A percentile compares a stretch with the other conserved stretches of the same genome.
phyloP scores from a whole-genome alignment of 495 filamentous ascomycete species.

The Hypoxylon trugodes region DNA sequence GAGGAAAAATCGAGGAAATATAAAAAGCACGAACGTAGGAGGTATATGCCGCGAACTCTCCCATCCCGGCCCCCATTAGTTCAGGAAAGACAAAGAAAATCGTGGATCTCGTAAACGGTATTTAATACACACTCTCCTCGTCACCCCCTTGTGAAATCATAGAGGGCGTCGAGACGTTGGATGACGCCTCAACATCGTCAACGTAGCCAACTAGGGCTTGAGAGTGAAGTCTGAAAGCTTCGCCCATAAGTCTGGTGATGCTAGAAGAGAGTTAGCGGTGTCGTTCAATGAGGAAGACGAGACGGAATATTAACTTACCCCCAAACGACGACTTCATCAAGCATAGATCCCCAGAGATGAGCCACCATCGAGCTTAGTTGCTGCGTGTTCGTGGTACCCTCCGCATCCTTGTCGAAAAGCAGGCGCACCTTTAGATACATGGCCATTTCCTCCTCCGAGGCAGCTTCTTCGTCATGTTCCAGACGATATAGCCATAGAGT shows the following conservation, averaged over 20 bases:
- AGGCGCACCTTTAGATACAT: conserved; percentile 96
- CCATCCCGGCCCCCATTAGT: conserved; percentile 42
- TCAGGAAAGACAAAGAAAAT: conserved; percentile 54
- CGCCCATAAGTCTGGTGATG: conserved; percentile 97
- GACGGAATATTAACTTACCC: conserved; percentile 63
- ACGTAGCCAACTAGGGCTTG: conserved; percentile 94
- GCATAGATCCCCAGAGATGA: conserved; percentile 95
- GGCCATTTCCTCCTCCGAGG: conserved; percentile 86
- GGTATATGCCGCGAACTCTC: conserved; percentile 61
- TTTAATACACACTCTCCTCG: conserved; percentile 68
- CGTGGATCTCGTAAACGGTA: conserved; percentile 52
- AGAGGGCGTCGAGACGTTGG: conserved; percentile 66
- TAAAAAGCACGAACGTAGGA: conserved; percentile 44
- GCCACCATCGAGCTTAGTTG: conserved; percentile 94
- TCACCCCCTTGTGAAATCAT: conserved; percentile 69
- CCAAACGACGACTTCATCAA: conserved; percentile 99
- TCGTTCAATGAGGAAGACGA: conserved; percentile 5
- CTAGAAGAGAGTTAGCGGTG: conserved; percentile 66
- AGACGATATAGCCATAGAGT: conserved; percentile 98
- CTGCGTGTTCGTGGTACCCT: conserved; percentile 73
- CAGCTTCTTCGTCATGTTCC: conserved; percentile 97
- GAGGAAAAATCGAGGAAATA: no score
- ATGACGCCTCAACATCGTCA: conserved; percentile 70
- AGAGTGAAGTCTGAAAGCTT: conserved; percentile 96
- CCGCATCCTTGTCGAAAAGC: conserved; percentile 88